These are phyloP conservation scores for Bimuria novae-zelandiae DNA, from an alignment of 2,329 filamentous ascomycete species.

Conservation along the genomic window DNA sequence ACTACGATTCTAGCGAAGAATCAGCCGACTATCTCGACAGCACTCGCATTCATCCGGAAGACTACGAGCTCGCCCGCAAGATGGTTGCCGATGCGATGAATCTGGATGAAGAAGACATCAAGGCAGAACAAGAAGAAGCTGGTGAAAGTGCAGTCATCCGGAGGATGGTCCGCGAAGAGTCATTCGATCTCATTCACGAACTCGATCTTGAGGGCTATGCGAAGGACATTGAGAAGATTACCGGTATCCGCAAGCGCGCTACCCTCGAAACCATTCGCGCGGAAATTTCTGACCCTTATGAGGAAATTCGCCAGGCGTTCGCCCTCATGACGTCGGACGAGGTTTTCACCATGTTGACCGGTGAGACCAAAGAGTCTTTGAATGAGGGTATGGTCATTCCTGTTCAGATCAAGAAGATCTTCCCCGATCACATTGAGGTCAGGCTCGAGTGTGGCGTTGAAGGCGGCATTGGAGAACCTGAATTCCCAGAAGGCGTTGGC, in stretches of 20 bases:
- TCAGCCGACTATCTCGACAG: conserved; percentile 93
- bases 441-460: conserved; percentile 95
- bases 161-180: conserved; percentile 92
- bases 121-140: conserved; percentile 88
- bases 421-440: conserved; percentile 90
- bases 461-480: conserved; percentile 80
- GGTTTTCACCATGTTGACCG: conserved; percentile 95
- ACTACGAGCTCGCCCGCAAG: conserved; percentile 96
- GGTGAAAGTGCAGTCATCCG: conserved; percentile 89
- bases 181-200: conserved; percentile 94
- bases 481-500: conserved; percentile 74
- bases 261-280: conserved; percentile 95
- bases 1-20: conserved; percentile 80
- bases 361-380: conserved; percentile 83
- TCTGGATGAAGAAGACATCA: conserved; percentile 96
- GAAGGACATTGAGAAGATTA: conserved; percentile 89
- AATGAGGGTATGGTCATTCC: conserved; percentile 91
- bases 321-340: conserved; percentile 71
- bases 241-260: conserved; percentile 91
- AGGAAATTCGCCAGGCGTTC: conserved; percentile 87
- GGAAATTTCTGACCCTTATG: conserved; percentile 89
- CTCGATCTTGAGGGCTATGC: conserved; percentile 96
- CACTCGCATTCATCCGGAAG: conserved; percentile 95
- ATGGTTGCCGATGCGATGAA: conserved; percentile 98
- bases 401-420: conserved; percentile 83